Conservation (phyloP, 2,329 filamentous ascomycete genomes). For the Colletotrichum sp. region DNA sequence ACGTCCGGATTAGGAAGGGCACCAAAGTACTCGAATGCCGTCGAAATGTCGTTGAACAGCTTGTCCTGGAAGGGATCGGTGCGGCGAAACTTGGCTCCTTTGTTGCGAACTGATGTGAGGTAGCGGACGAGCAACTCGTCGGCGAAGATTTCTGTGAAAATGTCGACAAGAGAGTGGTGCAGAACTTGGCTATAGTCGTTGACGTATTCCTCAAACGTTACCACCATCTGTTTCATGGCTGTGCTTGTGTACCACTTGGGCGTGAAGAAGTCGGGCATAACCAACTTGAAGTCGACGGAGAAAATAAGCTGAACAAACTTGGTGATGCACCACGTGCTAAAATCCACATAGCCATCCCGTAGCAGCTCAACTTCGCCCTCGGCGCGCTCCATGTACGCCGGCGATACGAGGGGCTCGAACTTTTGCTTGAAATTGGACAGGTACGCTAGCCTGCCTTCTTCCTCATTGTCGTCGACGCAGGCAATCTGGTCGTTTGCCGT, state of each 20-base stretch:
- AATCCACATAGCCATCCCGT: constrained; percentile 91
- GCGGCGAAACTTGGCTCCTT: constrained; percentile 85
- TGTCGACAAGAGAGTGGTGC: constrained; percentile 86
- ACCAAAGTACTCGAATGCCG: constrained; percentile 89
- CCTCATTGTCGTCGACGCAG: constrained; percentile 91
- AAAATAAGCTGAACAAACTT: constrained; percentile 90
- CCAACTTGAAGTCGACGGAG: constrained; percentile 82
- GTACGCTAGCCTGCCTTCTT: constrained; percentile 78
- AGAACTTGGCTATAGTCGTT: constrained; percentile 84
- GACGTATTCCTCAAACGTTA: constrained; percentile 95
- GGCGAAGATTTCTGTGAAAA: constrained; percentile 91
- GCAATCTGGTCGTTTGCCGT: constrained; percentile 99
- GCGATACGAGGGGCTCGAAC: constrained; percentile 80
- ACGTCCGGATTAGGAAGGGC: constrained; percentile 73
- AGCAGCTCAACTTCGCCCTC: constrained; percentile 76
- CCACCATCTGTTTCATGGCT: constrained; percentile 91
- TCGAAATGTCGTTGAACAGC: constrained; percentile 90
- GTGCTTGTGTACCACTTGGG: constrained; percentile 85
- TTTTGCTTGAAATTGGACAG: constrained; percentile 85
- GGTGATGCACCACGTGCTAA: constrained; percentile 90
- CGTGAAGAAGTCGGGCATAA: constrained; percentile 91
- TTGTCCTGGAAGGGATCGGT: constrained; percentile 89
- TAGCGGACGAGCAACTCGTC: constrained; percentile 91
- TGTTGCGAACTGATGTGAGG: constrained; percentile 84
- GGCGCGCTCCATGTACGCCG: constrained; percentile 78